Evolutionary conservation across 495 filamentous ascomycete species (phyloP), one percentile per base, ranked within the genome.

Genomic region (Neurospora sp.): DNA sequence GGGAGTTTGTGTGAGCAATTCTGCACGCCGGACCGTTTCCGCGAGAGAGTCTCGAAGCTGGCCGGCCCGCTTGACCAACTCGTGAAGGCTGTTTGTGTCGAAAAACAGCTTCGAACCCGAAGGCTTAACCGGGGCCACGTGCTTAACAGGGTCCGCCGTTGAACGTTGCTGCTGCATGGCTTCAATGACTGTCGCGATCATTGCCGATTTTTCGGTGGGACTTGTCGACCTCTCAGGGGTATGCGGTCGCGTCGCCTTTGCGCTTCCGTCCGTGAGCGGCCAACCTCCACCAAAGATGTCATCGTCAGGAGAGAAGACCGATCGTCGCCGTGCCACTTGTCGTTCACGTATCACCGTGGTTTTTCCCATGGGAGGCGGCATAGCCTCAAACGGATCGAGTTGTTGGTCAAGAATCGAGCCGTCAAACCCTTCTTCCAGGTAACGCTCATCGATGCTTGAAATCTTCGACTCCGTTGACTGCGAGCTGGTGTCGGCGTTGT

Each of bases 11-110:
- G 91, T 84, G 20, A 91, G 86, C 49, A 91, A 90, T 78, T 97
- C 94, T 54, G 92, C 93, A 77, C 90, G 90, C 71, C 93, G 92
- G 75, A 96, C 88, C 14, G 92, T 85, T 72, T 95, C 92, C 66
- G 92, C 91, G 70, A 95, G 82, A 6, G 88, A 87, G 74, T 92
- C 89, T 11, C 88, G 92, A 31, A 97, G 87, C 14, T 90, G 90
- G 39, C 90, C 91, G 3, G 95, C 94, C 46, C 94, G 91, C 73
- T 93, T 90, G 20, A 98, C 94, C 69, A 98, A 86, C 80, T 95
- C 93, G 74, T 91, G 90, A 27, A 98, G 88, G 73, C 93, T 96
- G 40, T 91, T 93, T 11, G 94, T 97, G 79, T 97, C 94, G 76
- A 98, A 98, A 16, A 93, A 93, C 40, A 97, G 89, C 80, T 96